A percentile compares a stretch with the other conserved stretches of the same genome.
phyloP scores from a whole-genome alignment of 1,284 basidiomycete genomes.

The Naganishia liquefaciens region DNA sequence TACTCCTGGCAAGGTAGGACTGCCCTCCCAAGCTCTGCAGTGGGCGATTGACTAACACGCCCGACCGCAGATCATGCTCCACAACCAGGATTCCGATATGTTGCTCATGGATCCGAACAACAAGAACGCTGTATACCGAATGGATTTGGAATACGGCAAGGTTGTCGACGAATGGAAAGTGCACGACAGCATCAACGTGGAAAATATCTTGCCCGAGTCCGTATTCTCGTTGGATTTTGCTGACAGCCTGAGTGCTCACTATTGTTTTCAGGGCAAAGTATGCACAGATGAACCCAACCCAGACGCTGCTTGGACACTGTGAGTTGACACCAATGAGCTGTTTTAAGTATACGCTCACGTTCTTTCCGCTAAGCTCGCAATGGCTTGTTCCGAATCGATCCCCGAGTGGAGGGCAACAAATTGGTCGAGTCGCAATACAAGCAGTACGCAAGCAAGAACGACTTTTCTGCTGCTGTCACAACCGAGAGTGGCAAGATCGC shows the following conservation, averaged over 20 bases:
- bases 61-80: slow-evolving; percentile 83
- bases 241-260: too few species aligned
- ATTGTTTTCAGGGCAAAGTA: slow-evolving; percentile 67
- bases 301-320: slow-evolving; percentile 81
- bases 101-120: slow-evolving; percentile 83
- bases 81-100: slow-evolving; percentile 97
- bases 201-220: slow-evolving; percentile 82
- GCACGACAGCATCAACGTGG: slow-evolving; percentile 79
- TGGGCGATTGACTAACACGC: not conserved
- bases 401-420: slow-evolving; percentile 83
- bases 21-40: slow-evolving; percentile 26
- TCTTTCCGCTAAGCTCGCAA: slow-evolving; percentile 73
- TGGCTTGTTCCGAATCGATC: slow-evolving; percentile 95
- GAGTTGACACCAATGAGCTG: slow-evolving; percentile 29
- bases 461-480: slow-evolving; percentile 90
- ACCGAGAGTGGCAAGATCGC: slow-evolving; percentile 85
- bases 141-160: slow-evolving; percentile 95
- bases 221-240: slow-evolving; percentile 25
- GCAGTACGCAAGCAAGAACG: slow-evolving; percentile 92
- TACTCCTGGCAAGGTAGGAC: slow-evolving; percentile 74
- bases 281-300: slow-evolving; percentile 87
- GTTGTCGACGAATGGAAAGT: slow-evolving; percentile 99
- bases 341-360: not conserved
- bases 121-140: slow-evolving; percentile 80
- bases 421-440: slow-evolving; percentile 94